Evolutionary conservation across 306 rosid species (phyloP).

Genomic region (Hippophae tibetana): DNA sequence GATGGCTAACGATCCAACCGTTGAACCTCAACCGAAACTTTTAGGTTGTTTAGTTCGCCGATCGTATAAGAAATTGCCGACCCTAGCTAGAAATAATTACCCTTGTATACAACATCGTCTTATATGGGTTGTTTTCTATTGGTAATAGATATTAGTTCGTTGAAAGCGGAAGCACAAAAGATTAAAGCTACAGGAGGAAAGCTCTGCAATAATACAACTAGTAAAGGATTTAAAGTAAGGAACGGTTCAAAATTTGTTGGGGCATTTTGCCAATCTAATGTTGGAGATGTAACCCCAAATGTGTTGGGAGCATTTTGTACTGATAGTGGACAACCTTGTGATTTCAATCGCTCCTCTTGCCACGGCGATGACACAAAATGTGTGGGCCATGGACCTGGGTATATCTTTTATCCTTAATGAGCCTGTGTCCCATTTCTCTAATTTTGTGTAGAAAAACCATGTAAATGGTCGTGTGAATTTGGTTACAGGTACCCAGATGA

Average conservation of each 20-base stretch:
- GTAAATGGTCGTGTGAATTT: not conserved
- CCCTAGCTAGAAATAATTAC: no score
- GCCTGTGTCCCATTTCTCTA: constrained; percentile 1
- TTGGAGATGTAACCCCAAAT: constrained; percentile 84
- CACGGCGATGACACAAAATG: constrained; percentile 65
- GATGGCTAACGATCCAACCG: no score
- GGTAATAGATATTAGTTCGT: constrained; percentile 22
- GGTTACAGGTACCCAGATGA: constrained; percentile 62
- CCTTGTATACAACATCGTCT: not conserved
- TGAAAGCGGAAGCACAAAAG: constrained; percentile 32
- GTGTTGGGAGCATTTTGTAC: constrained; percentile 73
- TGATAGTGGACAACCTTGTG: constrained; percentile 60
- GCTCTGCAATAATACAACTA: constrained; percentile 30
- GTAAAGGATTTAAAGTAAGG: constrained; percentile 56
- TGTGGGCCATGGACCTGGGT: constrained; percentile 81
- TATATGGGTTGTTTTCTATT: not conserved
- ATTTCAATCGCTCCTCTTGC: constrained; percentile 69
- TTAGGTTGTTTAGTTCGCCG: no score
- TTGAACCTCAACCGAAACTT: no score
- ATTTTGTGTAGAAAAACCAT: no score
- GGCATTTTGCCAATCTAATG: constrained; percentile 88
- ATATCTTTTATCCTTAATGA: constrained; percentile 10
- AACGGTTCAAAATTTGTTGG: constrained; percentile 64
- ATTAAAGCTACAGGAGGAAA: constrained; percentile 66
- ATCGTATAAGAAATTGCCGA: no score